phyloP scores from a whole-genome alignment of 176 grass and related monocot genomes.

The Oryza nivara region DNA sequence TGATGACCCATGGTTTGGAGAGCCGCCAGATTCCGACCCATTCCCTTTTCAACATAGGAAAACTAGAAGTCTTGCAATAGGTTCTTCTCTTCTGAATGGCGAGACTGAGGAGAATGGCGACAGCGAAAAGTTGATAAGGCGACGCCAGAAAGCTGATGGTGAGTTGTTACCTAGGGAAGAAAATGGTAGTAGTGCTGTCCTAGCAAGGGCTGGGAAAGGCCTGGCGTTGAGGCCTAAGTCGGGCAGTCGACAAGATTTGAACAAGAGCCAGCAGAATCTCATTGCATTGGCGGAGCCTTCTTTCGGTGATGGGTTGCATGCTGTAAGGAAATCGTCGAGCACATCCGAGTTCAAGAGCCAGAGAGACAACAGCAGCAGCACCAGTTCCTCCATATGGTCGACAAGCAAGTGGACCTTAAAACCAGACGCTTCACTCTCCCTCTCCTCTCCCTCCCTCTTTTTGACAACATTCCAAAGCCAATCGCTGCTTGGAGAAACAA shows the following conservation, averaged over 20 bases:
- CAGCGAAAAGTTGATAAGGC: conserved; percentile 62
- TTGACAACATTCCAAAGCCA: conserved; percentile 83
- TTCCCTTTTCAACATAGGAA: conserved; percentile 61
- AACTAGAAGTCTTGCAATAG: conserved; percentile 48
- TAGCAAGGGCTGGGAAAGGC: conserved; percentile 69
- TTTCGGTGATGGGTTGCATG: conserved; percentile 51
- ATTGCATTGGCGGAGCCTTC: conserved; percentile 54
- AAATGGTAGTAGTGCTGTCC: conserved; percentile 54
- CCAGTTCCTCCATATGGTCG: conserved; percentile 65
- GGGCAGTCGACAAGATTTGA: conserved; percentile 53
- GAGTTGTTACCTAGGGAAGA: conserved; percentile 64
- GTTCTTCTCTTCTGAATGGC: conserved; percentile 51
- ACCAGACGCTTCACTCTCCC: conserved; percentile 63
- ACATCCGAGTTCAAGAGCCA: conserved; percentile 91
- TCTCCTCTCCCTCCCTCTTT: conserved; percentile 60
- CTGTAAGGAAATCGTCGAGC: conserved; percentile 89
- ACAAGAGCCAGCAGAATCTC: conserved; percentile 75
- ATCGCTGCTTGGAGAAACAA: conserved; percentile 85
- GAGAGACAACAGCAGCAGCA: conserved; percentile 46
- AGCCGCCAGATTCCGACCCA: conserved; percentile 63
- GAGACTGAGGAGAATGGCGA: conserved; percentile 64
- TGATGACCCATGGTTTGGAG: conserved; percentile 57
- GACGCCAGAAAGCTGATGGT: conserved; percentile 73
- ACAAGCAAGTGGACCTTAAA: conserved; percentile 86
- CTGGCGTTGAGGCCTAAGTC: conserved; percentile 79